Percentiles rank a stretch among this genome's conserved stretches.
phyloP scores from a whole-genome alignment of 192 early-diverging fungal species.

The Dissophora globulifera region DNA sequence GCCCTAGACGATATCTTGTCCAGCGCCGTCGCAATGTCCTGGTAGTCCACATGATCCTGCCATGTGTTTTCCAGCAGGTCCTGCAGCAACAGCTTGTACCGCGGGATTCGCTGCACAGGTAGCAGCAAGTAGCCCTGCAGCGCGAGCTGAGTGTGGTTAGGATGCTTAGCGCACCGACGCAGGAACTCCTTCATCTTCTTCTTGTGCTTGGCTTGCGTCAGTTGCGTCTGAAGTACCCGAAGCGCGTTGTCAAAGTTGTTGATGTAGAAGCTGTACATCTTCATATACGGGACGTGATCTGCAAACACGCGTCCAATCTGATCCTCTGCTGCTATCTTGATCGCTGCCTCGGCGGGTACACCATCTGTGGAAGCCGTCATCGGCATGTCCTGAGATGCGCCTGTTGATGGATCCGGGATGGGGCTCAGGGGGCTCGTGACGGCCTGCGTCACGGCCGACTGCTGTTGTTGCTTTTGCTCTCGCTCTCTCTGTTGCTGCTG shows the following conservation, averaged over 20 bases:
- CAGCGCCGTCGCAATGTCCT: constrained; percentile 65
- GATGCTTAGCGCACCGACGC: constrained; percentile 62
- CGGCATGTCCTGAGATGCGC: constrained; percentile 4
- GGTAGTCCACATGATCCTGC: constrained; percentile 76
- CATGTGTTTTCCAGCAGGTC: constrained; percentile 78
- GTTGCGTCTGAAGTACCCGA: constrained; percentile 58
- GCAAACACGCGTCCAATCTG: constrained; percentile 77
- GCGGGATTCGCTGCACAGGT: constrained; percentile 91
- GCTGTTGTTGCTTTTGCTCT: constrained; percentile 12
- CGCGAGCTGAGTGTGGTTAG: constrained; percentile 78
- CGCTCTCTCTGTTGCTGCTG: too few species aligned
- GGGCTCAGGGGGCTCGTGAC: constrained; percentile 35
- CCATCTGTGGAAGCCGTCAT: too few species aligned
- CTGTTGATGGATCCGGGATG: constrained; percentile 8
- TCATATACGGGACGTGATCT: constrained; percentile 76
- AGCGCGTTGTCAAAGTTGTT: constrained; percentile 86
- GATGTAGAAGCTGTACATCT: constrained; percentile 86
- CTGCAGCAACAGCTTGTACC: constrained; percentile 85
- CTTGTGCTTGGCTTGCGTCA: constrained; percentile 45
- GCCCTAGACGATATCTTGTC: constrained; percentile 73
- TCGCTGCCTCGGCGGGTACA: background rate
- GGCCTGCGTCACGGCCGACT: background rate
- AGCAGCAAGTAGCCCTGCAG: constrained; percentile 87
- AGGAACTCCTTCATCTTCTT: constrained; percentile 53
- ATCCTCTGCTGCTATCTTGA: constrained; percentile 27